Conservation (phyloP, 768 basidiomycete species). For the Auriscalpium orientale region DNA sequence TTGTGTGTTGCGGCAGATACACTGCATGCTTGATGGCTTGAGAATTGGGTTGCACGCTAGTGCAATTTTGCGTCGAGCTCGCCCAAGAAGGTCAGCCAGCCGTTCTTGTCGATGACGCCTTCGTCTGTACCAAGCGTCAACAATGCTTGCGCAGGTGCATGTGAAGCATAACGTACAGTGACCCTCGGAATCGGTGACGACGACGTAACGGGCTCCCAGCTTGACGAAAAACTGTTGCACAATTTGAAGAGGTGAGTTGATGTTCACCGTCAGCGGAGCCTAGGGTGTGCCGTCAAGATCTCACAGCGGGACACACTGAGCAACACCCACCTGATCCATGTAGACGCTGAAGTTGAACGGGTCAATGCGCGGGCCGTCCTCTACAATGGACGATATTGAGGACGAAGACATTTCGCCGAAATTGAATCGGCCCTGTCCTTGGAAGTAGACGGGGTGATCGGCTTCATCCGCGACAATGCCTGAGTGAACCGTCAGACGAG, state of each 20-base stretch:
- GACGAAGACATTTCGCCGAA: conserved; percentile 36
- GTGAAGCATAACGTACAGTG: conserved; percentile 46
- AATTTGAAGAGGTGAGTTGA: conserved; percentile 83
- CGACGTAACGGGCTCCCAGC: conserved; percentile 84
- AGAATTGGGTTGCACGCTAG: too few species aligned
- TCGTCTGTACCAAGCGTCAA: conserved; percentile 43
- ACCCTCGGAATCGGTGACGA: conserved; percentile 78
- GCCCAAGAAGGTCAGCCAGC: conserved; percentile 82
- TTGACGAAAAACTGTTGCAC: conserved; percentile 93
- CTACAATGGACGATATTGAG: conserved; percentile 56
- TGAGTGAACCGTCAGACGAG: conserved; percentile 21
- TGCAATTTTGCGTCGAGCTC: conserved; percentile 48
- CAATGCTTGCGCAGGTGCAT: not conserved
- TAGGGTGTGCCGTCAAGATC: conserved; percentile 20
- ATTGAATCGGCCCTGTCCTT: conserved; percentile 33
- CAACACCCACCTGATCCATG: conserved; percentile 68
- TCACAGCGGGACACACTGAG: not conserved
- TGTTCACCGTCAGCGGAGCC: conserved; percentile 83
- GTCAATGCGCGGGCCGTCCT: conserved; percentile 34
- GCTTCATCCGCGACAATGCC: conserved; percentile 71
- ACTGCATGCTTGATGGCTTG: too few species aligned
- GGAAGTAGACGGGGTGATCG: conserved; percentile 62
- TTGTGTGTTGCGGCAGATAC: too few species aligned
- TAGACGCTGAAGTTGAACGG: conserved; percentile 79
- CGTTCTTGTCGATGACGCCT: conserved; percentile 91